These are phyloP conservation scores for Mortierella sp. DNA, from an alignment of 371 early-diverging fungal genomes.

Conservation along the genomic window DNA sequence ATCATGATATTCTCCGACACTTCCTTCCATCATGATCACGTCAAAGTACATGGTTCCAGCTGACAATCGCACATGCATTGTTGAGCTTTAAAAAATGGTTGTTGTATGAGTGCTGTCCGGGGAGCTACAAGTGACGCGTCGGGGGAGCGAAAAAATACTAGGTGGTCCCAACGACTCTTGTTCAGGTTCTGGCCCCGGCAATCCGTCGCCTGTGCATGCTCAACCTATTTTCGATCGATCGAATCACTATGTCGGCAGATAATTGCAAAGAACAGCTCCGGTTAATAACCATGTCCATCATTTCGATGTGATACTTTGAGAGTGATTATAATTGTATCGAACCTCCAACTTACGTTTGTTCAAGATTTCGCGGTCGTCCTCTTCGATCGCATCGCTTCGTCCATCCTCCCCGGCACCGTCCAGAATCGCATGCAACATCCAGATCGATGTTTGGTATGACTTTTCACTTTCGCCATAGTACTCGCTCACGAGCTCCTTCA, in stretches of 20 bases:
- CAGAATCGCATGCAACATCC: slow-evolving; percentile 84
- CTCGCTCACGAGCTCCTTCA: slow-evolving; percentile 66
- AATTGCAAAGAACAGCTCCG: background rate
- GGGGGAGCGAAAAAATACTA: background rate
- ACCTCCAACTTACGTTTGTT: slow-evolving; percentile 65
- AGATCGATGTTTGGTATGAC: slow-evolving; percentile 84
- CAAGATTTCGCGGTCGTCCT: slow-evolving; percentile 70
- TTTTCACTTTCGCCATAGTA: slow-evolving; percentile 79
- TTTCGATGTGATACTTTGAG: background rate
- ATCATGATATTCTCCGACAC: background rate
- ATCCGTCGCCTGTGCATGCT: slow-evolving; percentile 1
- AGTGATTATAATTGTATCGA: background rate
- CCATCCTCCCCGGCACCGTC: slow-evolving; percentile 66
- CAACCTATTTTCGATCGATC: slow-evolving; percentile 17
- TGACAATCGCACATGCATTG: background rate
- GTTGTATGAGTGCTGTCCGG: background rate
- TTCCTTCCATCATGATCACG: background rate
- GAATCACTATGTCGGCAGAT: background rate
- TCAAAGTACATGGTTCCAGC: background rate
- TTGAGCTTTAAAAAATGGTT: background rate
- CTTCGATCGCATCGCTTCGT: slow-evolving; percentile 64
- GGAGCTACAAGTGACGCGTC: background rate
- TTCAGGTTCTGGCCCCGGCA: background rate
- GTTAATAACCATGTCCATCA: background rate
- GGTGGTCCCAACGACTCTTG: background rate